Evolutionary conservation across 2,329 filamentous ascomycete genomes (phyloP).

Genomic region (Aspergillus intermedius): DNA sequence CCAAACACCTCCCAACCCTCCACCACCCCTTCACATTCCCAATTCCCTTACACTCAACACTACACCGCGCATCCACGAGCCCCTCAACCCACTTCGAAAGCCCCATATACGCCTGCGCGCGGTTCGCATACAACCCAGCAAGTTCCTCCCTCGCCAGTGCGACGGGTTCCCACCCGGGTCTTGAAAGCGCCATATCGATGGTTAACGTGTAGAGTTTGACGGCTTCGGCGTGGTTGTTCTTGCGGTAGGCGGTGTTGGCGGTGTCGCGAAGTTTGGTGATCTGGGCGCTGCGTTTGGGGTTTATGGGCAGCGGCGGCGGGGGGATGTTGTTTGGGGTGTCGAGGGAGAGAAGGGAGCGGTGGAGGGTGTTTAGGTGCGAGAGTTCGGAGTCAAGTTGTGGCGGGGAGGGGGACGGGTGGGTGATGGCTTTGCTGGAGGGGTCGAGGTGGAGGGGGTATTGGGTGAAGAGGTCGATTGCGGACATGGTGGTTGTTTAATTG

Average conservation of each 20-base stretch:
- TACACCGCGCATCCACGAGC: constrained; percentile 78
- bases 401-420: constrained; percentile 40
- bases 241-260: constrained; percentile 77
- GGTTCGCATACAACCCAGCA: constrained; percentile 70
- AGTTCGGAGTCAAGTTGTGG: constrained; percentile 55
- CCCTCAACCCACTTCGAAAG: constrained; percentile 76
- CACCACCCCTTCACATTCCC: constrained; percentile 96
- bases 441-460: constrained; percentile 77
- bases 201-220: constrained; percentile 77
- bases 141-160: constrained; percentile 81
- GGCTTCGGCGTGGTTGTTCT: constrained; percentile 67
- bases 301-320: constrained; percentile 81
- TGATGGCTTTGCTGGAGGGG: constrained; percentile 70
- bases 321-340: constrained; percentile 61
- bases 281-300: constrained; percentile 82
- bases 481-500: constrained; percentile 15
- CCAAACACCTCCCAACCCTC: constrained; percentile 72
- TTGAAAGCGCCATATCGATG: constrained; percentile 75
- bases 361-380: constrained; percentile 67
- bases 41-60: constrained; percentile 76
- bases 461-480: constrained; percentile 53
- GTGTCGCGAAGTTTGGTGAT: constrained; percentile 86
- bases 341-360: constrained; percentile 63
- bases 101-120: constrained; percentile 85
- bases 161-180: constrained; percentile 83